A percentile compares a stretch with the other conserved stretches of the same genome.
Evolutionary conservation across 2,329 filamentous ascomycete genomes (phyloP).

Genomic region (Waltergamsia citrina): DNA sequence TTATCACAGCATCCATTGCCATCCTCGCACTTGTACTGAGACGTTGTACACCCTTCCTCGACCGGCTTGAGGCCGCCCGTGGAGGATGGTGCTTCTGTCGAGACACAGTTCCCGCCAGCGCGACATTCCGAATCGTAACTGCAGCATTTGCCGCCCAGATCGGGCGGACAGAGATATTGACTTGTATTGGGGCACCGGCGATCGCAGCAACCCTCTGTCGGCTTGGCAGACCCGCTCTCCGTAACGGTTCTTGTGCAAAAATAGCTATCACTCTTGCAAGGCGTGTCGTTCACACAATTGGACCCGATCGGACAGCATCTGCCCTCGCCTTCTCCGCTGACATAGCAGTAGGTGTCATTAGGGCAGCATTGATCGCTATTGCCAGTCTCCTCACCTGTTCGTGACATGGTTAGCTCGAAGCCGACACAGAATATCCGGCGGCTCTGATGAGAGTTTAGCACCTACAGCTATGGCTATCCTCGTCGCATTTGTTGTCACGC

Average conservation of each 20-base stretch:
- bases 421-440: no score
- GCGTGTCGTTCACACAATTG: constrained; percentile 26
- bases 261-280: constrained; percentile 21
- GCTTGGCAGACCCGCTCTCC: constrained; percentile 14
- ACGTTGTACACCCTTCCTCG: constrained; percentile 33
- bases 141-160: constrained; percentile 41
- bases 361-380: constrained; percentile 28
- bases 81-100: constrained; percentile 9
- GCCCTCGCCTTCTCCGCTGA: constrained; percentile 20
- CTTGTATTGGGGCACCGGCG: constrained; percentile 29
- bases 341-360: constrained; percentile 35
- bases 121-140: constrained; percentile 31
- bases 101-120: constrained; percentile 23
- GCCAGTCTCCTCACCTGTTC: constrained; percentile 34
- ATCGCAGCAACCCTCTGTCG: constrained; percentile 24
- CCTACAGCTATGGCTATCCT: constrained; percentile 13
- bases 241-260: constrained; percentile 21
- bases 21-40: constrained; percentile 31
- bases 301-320: constrained; percentile 33
- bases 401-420: background rate
- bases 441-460: no score
- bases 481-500: constrained; percentile 16
- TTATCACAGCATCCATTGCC: constrained; percentile 41
- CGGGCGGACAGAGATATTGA: constrained; percentile 32
- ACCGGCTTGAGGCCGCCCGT: constrained; percentile 21